Conservation (phyloP, 163 green algal genomes). For the Picocystis sp. region DNA sequence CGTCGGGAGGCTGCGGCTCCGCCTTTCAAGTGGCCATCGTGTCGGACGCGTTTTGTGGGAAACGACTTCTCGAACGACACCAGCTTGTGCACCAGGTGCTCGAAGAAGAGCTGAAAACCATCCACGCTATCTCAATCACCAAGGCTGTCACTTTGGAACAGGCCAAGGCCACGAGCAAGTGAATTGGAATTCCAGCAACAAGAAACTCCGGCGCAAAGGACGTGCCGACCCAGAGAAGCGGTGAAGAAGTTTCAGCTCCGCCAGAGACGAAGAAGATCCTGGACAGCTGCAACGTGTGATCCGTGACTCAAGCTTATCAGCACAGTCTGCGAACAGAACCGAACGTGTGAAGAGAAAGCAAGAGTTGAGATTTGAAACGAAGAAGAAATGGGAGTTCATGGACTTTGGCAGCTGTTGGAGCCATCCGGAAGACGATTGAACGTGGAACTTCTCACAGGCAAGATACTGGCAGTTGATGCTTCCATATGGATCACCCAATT, state of each 20-base stretch:
- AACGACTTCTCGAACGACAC: constrained; percentile 33
- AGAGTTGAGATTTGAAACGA: too few species aligned
- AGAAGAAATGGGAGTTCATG: constrained; percentile 57
- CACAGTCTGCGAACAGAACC: too few species aligned
- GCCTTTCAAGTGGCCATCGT: constrained; percentile 35
- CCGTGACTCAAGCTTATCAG: too few species aligned
- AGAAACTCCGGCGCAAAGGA: too few species aligned
- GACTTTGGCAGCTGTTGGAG: constrained; percentile 81
- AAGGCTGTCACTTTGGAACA: too few species aligned
- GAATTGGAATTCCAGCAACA: too few species aligned
- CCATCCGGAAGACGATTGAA: constrained; percentile 62
- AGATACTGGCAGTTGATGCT: constrained; percentile 77
- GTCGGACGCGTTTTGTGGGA: constrained; percentile 32
- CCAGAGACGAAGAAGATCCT: too few species aligned
- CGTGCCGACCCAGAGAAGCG: too few species aligned
- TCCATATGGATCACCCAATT: constrained; percentile 97
- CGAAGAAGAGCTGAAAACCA: constrained; percentile 28
- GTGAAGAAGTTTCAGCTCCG: too few species aligned
- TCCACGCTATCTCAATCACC: constrained; percentile 37
- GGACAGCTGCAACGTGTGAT: too few species aligned
- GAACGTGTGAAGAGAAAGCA: too few species aligned
- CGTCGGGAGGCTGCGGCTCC: constrained; percentile 25
- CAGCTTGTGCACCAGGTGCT: constrained; percentile 26
- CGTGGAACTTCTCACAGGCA: constrained; percentile 63
- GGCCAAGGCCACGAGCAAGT: too few species aligned